phyloP scores from a whole-genome alignment of 129 eudicot genomes.

The Sambucus nigra region DNA sequence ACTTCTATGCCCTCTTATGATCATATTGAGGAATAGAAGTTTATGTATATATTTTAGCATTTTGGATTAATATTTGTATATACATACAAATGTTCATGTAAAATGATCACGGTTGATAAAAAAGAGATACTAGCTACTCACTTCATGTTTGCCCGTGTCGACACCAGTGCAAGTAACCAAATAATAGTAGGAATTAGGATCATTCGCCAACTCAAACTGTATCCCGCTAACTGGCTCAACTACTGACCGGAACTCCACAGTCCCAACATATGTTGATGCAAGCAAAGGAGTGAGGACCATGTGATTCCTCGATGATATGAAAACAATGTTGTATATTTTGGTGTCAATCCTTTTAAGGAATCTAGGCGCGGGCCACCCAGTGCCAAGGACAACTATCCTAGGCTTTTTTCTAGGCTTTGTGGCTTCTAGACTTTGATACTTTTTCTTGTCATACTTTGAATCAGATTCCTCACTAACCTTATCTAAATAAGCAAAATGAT shows the following conservation, averaged over 20 bases:
- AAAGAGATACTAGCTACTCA: conserved; percentile 41
- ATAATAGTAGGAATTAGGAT: conserved; percentile 65
- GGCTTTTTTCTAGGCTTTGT: conserved; percentile 86
- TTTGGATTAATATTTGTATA: not conserved
- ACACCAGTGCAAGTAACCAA: conserved; percentile 65
- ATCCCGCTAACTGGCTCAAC: conserved; percentile 76
- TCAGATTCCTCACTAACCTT: conserved; percentile 36
- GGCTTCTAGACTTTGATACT: conserved; percentile 64
- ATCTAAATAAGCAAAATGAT: conserved; percentile 42
- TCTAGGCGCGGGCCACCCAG: conserved; percentile 94
- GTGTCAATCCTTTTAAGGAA: conserved; percentile 86
- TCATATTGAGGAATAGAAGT: not conserved
- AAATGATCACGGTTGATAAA: too few species aligned
- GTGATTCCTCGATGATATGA: conserved; percentile 91
- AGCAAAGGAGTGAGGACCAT: conserved; percentile 96
- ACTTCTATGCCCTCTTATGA: too few species aligned
- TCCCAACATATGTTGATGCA: conserved; percentile 96
- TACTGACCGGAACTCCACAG: conserved; percentile 89
- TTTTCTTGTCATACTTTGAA: conserved; percentile 28
- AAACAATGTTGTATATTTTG: conserved; percentile 60
- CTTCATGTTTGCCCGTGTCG: conserved; percentile 76
- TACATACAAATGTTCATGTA: too few species aligned
- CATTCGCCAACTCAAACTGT: conserved; percentile 67
- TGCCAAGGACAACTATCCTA: conserved; percentile 82
- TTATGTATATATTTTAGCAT: not conserved